Conservation (phyloP, 495 filamentous ascomycete species). For the Xylaria bambusicola region DNA sequence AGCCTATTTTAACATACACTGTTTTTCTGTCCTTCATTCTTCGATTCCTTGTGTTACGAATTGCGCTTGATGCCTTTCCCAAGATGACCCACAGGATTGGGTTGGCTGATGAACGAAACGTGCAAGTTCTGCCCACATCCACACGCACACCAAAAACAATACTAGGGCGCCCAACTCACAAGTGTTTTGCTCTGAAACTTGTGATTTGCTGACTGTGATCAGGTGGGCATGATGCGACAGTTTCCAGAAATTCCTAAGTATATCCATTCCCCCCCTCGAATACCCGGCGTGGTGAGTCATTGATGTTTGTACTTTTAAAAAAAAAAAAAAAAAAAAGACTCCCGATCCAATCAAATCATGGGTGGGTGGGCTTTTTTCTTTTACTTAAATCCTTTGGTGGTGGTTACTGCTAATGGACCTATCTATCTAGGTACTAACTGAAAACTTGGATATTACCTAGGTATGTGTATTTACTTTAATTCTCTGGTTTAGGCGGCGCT, state of each 20-base stretch:
- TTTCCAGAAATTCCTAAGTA: conserved; percentile 1
- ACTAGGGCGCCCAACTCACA: not conserved
- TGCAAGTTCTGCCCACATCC: too few species aligned
- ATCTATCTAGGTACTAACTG: not conserved
- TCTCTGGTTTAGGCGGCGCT: too few species aligned
- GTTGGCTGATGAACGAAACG: conserved; percentile 16
- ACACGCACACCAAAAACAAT: not conserved
- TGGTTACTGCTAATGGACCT: too few species aligned
- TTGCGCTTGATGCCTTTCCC: conserved; percentile 4
- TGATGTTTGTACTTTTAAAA: too few species aligned
- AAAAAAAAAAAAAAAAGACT: conserved; percentile 4
- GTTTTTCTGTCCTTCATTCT: not conserved
- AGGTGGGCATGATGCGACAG: conserved; percentile 14
- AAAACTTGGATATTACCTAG: not conserved
- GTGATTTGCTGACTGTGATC: conserved; percentile 32
- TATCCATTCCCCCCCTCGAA: too few species aligned
- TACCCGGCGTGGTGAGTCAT: conserved; percentile 39
- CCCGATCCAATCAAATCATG: conserved; percentile 9
- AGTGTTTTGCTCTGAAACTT: conserved; percentile 2
- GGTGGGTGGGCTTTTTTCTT: conserved; percentile 9
- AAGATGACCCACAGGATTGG: not conserved
- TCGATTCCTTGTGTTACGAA: not conserved
- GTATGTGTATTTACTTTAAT: too few species aligned
- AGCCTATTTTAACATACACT: conserved; percentile 3
- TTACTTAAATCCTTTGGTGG: not conserved